Evolutionary conservation across 1,139 yeast genomes (phyloP).

Genomic region (Protomyces macrosporus): DNA sequence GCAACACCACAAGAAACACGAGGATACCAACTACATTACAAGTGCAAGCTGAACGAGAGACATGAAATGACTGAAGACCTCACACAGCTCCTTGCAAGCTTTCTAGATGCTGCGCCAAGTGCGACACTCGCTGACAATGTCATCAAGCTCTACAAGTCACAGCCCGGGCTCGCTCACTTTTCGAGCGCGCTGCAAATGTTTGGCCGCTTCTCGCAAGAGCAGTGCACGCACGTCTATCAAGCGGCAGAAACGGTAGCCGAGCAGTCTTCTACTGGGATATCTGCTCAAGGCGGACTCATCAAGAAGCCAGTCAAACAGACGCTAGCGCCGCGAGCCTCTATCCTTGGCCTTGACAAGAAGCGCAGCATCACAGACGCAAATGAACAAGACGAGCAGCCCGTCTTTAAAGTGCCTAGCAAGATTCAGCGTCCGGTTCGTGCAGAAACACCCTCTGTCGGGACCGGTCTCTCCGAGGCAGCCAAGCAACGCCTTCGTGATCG

Average conservation of each 20-base stretch:
- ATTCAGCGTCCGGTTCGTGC: slow-evolving; percentile 14
- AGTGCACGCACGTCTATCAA: slow-evolving; percentile 3
- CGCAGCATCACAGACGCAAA: slow-evolving; percentile 4
- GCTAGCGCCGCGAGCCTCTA: neutral
- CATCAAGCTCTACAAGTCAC: slow-evolving; percentile 20
- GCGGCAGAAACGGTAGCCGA: neutral
- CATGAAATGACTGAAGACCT: neutral
- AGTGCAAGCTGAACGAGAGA: neutral
- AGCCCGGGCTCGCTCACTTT: slow-evolving; percentile 18
- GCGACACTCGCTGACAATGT: slow-evolving; percentile 27
- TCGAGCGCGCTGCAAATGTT: slow-evolving; percentile 23
- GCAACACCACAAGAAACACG: no score
- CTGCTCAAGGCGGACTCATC: slow-evolving; percentile 14
- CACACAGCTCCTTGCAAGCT: slow-evolving; percentile 10
- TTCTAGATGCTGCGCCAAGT: slow-evolving; percentile 7
- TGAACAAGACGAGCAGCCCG: slow-evolving; percentile 9
- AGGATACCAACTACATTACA: no score
- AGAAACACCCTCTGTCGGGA: slow-evolving; percentile 32
- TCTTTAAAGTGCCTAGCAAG: slow-evolving; percentile 6
- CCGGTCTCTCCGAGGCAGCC: slow-evolving; percentile 31
- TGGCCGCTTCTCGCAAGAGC: slow-evolving; percentile 21
- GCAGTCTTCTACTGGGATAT: neutral
- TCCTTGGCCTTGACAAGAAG: slow-evolving; percentile 13
- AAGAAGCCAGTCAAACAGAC: neutral
- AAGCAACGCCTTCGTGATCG: slow-evolving; percentile 27